Evolutionary conservation across 768 basidiomycete species (phyloP).

Genomic region (Russula abietina): DNA sequence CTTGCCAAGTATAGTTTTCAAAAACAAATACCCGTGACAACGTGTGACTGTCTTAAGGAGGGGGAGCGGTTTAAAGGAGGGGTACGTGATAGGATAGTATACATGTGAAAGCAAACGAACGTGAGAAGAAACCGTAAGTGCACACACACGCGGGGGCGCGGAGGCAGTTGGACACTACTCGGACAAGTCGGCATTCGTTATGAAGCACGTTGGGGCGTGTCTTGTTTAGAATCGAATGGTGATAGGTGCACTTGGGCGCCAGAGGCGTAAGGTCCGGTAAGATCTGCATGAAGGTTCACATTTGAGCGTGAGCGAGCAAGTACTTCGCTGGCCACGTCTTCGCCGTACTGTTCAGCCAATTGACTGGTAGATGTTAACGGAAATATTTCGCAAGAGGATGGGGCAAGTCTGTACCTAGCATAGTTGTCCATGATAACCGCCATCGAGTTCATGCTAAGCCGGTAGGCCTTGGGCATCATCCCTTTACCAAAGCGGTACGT

Average conservation of each 20-base stretch:
- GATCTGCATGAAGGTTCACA: constrained; percentile 36
- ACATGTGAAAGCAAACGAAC: background rate
- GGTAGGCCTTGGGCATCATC: constrained; percentile 80
- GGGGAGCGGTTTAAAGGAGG: background rate
- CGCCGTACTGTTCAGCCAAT: constrained; percentile 69
- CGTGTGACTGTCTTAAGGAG: background rate
- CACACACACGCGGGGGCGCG: background rate
- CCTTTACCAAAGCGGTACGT: constrained; percentile 86
- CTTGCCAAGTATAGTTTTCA: background rate
- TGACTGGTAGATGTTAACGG: constrained; percentile 41
- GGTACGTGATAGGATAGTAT: background rate
- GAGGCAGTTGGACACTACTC: background rate
- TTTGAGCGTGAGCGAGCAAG: constrained; percentile 52
- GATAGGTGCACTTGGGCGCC: background rate
- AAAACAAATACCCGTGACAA: background rate
- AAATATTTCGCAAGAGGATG: background rate
- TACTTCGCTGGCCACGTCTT: constrained; percentile 54
- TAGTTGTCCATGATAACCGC: constrained; percentile 83
- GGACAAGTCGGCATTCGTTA: background rate
- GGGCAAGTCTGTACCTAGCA: constrained; percentile 47
- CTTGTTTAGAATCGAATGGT: background rate
- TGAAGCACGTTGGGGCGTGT: background rate
- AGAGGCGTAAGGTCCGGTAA: constrained; percentile 29
- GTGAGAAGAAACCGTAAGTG: background rate
- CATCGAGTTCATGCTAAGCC: constrained; percentile 67